Evolutionary conservation across 805 yeast genomes (phyloP), one percentile per base, ranked within the genome.

Genomic region (Starmerella scarabaei): DNA sequence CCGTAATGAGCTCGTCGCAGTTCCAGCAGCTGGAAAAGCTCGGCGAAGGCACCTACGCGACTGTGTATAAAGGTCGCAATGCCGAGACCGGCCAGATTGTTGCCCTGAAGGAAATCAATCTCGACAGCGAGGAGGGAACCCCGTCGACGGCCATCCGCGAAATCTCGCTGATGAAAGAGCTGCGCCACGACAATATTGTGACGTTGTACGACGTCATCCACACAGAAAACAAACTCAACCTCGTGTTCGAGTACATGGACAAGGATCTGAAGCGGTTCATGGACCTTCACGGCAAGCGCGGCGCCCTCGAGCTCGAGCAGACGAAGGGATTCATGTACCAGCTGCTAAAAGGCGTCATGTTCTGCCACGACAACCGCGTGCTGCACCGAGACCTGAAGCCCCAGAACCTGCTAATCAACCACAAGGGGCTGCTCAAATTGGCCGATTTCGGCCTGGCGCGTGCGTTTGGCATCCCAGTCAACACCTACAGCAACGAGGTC

Each of bases 121-220:
- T 88, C 45, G 98, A 91, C 57, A 79, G 93, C 37, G 98, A 91
- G 56, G 96, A 91, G 63, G 98, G 98, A 29, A 93, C 97, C 1
- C 98, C 98, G 6, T 84, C 95, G 4, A 91, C 98, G 1, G 98
- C 98, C 2, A 88, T 88, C 53, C 72, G 98, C 49, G 98, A 88
- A 61, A 88, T 88, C 47, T 88, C 97, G 4, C 66, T 88, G 43
- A 80, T 88, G 84, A 88, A 88, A 62, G 98, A 88, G 61, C 68
- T 88, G 44, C 83, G 82, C 57, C 93, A 86, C 58, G 94, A 81
- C 50, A 88, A 88, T 60, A 84, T 88, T 48, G 93, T 88, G 33
- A 77, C 94, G 12, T 64, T 88, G 36, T 85, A 85, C 63, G 98
- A 88, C 59, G 96, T 88, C 32, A 86, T 91, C 46, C 97, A 88